Conservation (phyloP, 305 asterid species). For the Solanum hybrid region DNA sequence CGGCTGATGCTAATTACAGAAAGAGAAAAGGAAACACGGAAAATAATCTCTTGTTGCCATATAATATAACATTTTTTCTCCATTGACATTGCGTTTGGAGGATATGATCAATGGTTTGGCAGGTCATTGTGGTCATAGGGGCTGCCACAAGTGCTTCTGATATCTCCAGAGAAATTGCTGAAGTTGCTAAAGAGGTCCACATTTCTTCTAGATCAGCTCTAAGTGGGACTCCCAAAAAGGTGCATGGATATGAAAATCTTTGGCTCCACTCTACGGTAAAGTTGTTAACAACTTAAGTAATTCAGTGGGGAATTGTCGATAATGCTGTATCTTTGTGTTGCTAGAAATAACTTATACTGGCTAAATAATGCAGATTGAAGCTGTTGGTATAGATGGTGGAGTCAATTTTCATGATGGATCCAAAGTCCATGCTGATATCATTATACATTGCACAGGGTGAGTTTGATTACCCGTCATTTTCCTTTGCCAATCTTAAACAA, state of each 20-base stretch:
- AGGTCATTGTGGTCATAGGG: slow-evolving; percentile 86
- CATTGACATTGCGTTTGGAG: background rate
- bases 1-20: background rate
- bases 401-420: slow-evolving; percentile 59
- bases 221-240: slow-evolving; percentile 30
- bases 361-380: slow-evolving; percentile 39
- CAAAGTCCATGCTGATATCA: slow-evolving; percentile 45
- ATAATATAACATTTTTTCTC: background rate
- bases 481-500: background rate
- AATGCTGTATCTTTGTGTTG: background rate
- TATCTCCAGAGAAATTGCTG: slow-evolving; percentile 71
- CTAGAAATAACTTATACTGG: slow-evolving; percentile 8
- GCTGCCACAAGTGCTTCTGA: slow-evolving; percentile 77
- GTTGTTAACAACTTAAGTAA: background rate
- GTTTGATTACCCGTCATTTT: slow-evolving; percentile 3
- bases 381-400: slow-evolving; percentile 43
- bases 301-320: background rate
- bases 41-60: background rate
- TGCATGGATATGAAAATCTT: slow-evolving; percentile 53
- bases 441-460: slow-evolving; percentile 93
- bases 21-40: background rate
- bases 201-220: slow-evolving; percentile 55
- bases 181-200: slow-evolving; percentile 79
- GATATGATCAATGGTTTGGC: slow-evolving; percentile 8
- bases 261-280: slow-evolving; percentile 70